phyloP scores from a whole-genome alignment of 2,329 filamentous ascomycete species.

The Thielaviopsis populi region DNA sequence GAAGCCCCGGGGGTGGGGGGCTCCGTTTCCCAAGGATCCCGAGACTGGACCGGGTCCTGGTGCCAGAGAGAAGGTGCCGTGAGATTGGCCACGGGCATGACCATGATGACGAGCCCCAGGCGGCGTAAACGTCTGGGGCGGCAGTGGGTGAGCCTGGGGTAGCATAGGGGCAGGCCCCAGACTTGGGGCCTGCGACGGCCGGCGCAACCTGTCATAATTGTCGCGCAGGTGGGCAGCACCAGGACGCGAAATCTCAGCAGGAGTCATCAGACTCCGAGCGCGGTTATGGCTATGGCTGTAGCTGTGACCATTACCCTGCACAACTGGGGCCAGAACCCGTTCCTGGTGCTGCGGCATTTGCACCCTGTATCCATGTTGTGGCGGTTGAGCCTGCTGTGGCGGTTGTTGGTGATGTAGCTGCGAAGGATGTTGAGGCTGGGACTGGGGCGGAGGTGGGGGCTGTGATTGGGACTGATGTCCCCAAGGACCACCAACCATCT shows the following conservation, averaged over 20 bases:
- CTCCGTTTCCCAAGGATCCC: background rate
- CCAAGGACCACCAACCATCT: background rate
- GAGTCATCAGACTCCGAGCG: conserved; percentile 13
- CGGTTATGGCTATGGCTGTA: conserved; percentile 12
- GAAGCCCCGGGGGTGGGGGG: background rate
- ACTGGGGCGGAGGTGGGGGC: background rate
- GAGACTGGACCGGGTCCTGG: background rate
- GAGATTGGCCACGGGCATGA: conserved; percentile 13
- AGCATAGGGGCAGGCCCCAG: background rate
- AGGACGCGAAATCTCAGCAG: conserved; percentile 13
- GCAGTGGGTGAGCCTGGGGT: background rate
- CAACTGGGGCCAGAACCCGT: background rate
- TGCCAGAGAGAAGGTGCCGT: conserved; percentile 7
- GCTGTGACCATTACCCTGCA: background rate
- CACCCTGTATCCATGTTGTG: conserved; percentile 8
- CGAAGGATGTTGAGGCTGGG: background rate
- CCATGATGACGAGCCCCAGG: background rate
- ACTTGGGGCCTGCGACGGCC: conserved; percentile 8
- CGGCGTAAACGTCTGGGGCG: background rate
- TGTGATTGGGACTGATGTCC: background rate
- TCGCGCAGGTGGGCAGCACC: conserved; percentile 12
- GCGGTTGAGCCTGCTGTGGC: background rate
- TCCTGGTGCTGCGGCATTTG: background rate
- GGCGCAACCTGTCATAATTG: conserved; percentile 11
- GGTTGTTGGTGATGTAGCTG: conserved; percentile 1